Base-by-base conservation (phyloP, 1,284 basidiomycete genomes). In the Phylloporus sp. region DNA sequence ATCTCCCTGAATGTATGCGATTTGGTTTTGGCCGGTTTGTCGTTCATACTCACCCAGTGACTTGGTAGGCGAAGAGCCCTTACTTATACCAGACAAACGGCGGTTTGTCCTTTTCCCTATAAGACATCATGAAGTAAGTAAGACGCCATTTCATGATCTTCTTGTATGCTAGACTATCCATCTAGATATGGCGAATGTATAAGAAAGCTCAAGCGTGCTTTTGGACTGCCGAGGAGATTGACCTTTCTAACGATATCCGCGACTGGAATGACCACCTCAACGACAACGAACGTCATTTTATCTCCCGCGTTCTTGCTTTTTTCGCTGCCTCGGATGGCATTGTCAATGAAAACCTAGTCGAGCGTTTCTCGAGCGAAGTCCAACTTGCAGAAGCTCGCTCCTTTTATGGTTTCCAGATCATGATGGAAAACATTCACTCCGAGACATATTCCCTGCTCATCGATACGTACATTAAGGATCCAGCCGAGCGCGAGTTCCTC, bases 391-490 rank as follows among this genome's bases (percentile, higher is more conserved):
- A 98, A 80, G 97, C 96, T 17, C 94, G 96, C 54, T 98, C 93
- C 78, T 99, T 98, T 84, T 98, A 98, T 77, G 96, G 96, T 29
- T 98, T 98, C 85, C 96, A 98, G 77, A 96, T 98, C 79, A 98
- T 98, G 96, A 98, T 98, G 92, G 96, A 98, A 79, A 96, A 96
- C 79, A 90, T 96, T 64, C 95, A 96, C 78, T 97, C 96, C 22
- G 96, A 98, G 80, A 97, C 96, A 7, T 98, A 98, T 80, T 98
- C 96, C 20, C 91, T 99, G 56, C 92, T 98, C 74, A 98, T 99
- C 78, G 95, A 98, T 80, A 94, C 96, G 17, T 98, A 98, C 79
- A 96, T 98, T 81, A 95, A 95, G 77, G 97, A 98, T 72, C 81
- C 90, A 17, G 83, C 80, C n/a, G 87, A 96, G 77, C 90, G 95